These are phyloP conservation scores for Lasiodiplodia sp. DNA, from an alignment of 2,329 filamentous ascomycete species.

Conservation along the genomic window DNA sequence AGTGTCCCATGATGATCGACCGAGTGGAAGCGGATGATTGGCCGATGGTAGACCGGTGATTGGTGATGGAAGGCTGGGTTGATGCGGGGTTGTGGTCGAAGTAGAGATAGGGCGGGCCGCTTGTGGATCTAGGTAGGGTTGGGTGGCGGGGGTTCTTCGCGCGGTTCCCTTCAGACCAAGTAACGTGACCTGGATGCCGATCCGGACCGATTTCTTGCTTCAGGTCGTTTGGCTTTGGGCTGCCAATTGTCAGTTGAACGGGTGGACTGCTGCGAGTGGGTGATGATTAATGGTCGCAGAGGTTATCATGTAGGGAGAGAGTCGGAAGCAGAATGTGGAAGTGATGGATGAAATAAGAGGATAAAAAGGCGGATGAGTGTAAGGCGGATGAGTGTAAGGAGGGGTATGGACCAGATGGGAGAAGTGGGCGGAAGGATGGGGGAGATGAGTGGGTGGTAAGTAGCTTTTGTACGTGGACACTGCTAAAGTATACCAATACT, in stretches of 20 bases:
- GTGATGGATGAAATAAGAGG: neutral
- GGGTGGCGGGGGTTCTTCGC: neutral
- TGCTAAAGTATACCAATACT: neutral
- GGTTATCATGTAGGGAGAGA: neutral
- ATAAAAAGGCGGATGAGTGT: neutral
- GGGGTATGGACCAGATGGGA: neutral
- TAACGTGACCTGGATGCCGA: slow-evolving; percentile 1
- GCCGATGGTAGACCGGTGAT: neutral
- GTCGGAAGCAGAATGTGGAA: neutral
- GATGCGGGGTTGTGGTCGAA: neutral
- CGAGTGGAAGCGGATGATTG: neutral
- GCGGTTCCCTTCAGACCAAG: neutral
- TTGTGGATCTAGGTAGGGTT: neutral
- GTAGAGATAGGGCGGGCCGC: neutral
- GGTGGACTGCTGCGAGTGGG: neutral
- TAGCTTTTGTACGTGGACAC: neutral
- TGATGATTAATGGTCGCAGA: neutral
- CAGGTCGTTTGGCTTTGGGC: neutral
- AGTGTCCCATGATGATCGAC: neutral
- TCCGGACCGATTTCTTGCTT: neutral
- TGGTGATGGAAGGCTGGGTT: neutral
- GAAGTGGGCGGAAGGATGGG: neutral
- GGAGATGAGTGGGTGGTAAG: neutral
- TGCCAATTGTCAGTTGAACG: neutral
- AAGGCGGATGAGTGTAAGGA: neutral